Percentiles rank a stretch among this genome's conserved stretches.
These are phyloP conservation scores for Mitragyna speciosa DNA, from an alignment of 257 asterid genomes.

Conservation along the genomic window DNA sequence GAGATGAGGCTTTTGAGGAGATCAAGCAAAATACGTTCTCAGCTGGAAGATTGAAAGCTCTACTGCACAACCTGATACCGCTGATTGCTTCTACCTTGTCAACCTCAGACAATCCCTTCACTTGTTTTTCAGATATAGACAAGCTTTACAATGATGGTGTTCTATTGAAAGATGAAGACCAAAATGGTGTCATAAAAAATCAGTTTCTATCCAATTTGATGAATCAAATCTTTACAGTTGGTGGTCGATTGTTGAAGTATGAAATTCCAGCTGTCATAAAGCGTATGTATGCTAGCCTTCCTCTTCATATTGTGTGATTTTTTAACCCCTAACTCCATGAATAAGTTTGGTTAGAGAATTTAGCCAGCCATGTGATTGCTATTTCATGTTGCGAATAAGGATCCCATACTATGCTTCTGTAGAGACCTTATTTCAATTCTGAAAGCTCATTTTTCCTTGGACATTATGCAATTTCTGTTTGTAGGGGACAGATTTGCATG, in stretches of 20 bases:
- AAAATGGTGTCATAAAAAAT: constrained; percentile 21
- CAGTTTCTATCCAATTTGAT: constrained; percentile 32
- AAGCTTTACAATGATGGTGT: constrained; percentile 62
- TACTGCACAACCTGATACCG: constrained; percentile 81
- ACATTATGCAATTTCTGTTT: constrained; percentile 3
- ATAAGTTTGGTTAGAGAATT: neutral
- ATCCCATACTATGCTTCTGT: neutral
- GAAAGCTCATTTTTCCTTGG: neutral
- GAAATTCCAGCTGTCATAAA: constrained; percentile 73
- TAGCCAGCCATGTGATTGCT: neutral
- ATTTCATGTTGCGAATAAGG: neutral
- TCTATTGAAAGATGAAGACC: constrained; percentile 45
- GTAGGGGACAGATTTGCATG: constrained; percentile 86
- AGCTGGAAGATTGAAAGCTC: constrained; percentile 77
- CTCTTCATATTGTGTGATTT: neutral
- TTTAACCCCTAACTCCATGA: constrained; percentile 10
- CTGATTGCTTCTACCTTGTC: constrained; percentile 62
- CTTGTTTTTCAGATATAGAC: constrained; percentile 73
- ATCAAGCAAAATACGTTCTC: constrained; percentile 73
- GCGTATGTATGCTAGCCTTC: constrained; percentile 35
- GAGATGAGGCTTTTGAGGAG: constrained; percentile 92
- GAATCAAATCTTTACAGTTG: constrained; percentile 49
- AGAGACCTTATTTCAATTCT: constrained; percentile 3
- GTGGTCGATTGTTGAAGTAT: constrained; percentile 72
- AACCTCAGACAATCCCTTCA: constrained; percentile 74